These are phyloP conservation scores for Podaxis sp. DNA, from an alignment of 768 basidiomycete genomes.

Conservation along the genomic window DNA sequence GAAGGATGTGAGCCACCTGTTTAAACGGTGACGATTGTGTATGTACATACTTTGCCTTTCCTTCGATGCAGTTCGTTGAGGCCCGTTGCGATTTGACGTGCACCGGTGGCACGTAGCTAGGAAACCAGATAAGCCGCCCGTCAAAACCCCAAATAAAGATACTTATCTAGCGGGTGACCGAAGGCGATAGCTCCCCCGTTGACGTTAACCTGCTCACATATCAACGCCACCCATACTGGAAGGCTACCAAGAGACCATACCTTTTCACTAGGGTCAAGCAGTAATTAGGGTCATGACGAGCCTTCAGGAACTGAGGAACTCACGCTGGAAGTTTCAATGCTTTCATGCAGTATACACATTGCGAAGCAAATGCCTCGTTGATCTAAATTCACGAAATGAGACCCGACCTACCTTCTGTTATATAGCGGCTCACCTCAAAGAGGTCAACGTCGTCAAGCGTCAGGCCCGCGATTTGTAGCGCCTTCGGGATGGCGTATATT, in stretches of 20 bases:
- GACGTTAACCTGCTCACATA: constrained; percentile 58
- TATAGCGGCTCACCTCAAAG: constrained; percentile 54
- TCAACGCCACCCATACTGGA: background rate
- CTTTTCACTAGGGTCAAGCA: constrained; percentile 28
- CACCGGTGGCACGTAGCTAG: constrained; percentile 71
- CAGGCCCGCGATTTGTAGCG: constrained; percentile 63
- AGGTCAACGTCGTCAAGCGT: constrained; percentile 68
- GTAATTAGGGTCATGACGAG: background rate
- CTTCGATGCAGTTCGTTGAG: constrained; percentile 68
- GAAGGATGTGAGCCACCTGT: background rate
- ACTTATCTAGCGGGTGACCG: constrained; percentile 79
- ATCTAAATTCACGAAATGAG: constrained; percentile 41
- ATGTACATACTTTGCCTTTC: constrained; percentile 51
- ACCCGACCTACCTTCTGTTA: background rate
- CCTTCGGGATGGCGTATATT: constrained; percentile 76
- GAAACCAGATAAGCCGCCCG: constrained; percentile 10
- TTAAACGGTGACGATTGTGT: background rate
- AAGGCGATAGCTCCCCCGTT: constrained; percentile 91
- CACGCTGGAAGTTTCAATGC: constrained; percentile 53
- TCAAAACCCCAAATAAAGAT: constrained; percentile 14
- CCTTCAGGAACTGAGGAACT: constrained; percentile 8
- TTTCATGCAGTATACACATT: constrained; percentile 71
- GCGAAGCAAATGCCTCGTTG: constrained; percentile 89
- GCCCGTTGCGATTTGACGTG: constrained; percentile 81
- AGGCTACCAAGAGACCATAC: constrained; percentile 15